phyloP scores from a whole-genome alignment of 768 basidiomycete genomes.

The Serendipita indica region DNA sequence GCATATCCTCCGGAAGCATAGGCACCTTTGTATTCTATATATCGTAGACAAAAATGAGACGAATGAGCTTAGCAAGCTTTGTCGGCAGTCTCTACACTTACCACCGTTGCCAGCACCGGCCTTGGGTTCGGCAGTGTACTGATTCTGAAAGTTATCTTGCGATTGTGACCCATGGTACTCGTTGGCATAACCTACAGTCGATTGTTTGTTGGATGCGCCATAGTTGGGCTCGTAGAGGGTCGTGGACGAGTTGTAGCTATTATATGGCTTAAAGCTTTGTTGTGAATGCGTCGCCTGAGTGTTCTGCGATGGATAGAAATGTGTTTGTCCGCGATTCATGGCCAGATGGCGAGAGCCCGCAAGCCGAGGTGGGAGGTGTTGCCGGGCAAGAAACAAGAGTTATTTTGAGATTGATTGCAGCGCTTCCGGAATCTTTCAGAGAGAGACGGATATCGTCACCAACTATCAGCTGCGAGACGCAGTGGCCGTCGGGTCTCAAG shows the following conservation, averaged over 20 bases:
- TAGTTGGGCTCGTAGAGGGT: not conserved
- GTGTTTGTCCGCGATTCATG: not conserved
- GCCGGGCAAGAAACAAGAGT: no score
- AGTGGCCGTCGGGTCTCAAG: no score
- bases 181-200: not conserved
- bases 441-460: no score
- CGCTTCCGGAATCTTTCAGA: no score
- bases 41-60: not conserved
- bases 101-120: not conserved
- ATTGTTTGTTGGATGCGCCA: not conserved
- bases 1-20: constrained; percentile 1
- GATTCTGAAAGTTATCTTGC: not conserved
- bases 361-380: no score
- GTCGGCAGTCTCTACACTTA: no score
- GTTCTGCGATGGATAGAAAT: not conserved
- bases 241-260: not conserved
- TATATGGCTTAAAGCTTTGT: not conserved
- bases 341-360: not conserved
- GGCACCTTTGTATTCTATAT: not conserved
- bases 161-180: not conserved
- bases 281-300: not conserved
- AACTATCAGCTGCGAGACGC: no score
- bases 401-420: no score
- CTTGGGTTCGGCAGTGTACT: not conserved
- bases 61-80: no score